Percentiles rank a stretch among this genome's conserved stretches.
These are phyloP conservation scores for Acacia crassicarpa DNA, from an alignment of 306 rosid genomes.

Conservation along the genomic window DNA sequence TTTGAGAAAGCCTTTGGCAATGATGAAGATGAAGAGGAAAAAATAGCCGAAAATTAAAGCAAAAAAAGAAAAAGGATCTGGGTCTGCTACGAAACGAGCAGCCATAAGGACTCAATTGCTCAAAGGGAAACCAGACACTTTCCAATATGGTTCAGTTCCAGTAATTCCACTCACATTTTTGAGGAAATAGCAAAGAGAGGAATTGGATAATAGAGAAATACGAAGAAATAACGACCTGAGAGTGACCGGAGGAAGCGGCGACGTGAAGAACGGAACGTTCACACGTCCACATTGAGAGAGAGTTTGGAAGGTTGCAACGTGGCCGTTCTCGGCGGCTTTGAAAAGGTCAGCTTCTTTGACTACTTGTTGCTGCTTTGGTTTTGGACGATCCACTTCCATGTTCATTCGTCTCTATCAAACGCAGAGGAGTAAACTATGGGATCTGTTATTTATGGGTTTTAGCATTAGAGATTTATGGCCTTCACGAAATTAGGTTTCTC, in stretches of 20 bases:
- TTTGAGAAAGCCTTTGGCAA: too few species aligned
- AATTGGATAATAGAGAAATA: background rate
- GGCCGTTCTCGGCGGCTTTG: constrained; percentile 77
- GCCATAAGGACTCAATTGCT: constrained; percentile 4
- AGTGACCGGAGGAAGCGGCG: constrained; percentile 65
- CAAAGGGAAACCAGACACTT: background rate
- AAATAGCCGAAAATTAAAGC: background rate
- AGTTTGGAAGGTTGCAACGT: constrained; percentile 47
- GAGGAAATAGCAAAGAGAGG: background rate
- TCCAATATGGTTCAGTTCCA: background rate
- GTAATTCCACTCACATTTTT: background rate
- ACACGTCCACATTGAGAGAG: constrained; percentile 77
- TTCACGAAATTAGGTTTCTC: background rate
- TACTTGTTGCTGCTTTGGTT: constrained; percentile 22
- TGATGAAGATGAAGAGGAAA: too few species aligned
- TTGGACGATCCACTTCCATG: constrained; percentile 51
- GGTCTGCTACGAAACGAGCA: background rate
- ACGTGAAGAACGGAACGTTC: constrained; percentile 84
- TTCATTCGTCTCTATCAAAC: constrained; percentile 19
- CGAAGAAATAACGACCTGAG: constrained; percentile 49
- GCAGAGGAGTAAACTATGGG: background rate
- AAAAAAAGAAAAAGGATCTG: background rate
- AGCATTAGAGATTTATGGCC: background rate
- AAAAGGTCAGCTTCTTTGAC: constrained; percentile 56
- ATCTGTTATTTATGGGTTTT: constrained; percentile 6